Conservation (phyloP, 208 protist genomes). For the Wallacemonas sp. region DNA sequence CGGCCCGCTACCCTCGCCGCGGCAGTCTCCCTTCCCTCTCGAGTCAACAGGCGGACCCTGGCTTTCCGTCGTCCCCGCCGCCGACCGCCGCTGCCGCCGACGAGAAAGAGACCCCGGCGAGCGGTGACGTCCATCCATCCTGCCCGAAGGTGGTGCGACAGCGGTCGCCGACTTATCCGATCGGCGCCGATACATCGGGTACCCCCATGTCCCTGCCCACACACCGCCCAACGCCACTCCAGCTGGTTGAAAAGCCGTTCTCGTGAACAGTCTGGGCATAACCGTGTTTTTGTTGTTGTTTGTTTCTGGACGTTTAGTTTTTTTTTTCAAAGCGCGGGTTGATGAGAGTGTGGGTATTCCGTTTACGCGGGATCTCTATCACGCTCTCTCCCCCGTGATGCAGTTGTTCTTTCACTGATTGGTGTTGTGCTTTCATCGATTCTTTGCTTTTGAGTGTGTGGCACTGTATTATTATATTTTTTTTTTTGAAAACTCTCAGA, state of each 20-base stretch:
- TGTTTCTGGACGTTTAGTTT: no score
- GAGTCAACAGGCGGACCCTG: not conserved
- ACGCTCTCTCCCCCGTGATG: no score
- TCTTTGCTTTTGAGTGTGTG: no score
- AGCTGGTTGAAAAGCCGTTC: not conserved
- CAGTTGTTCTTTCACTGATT: no score
- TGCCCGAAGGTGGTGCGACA: not conserved
- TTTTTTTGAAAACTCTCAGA: no score
- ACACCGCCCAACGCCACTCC: not conserved
- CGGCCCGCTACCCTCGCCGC: not conserved
- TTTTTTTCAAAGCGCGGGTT: no score
- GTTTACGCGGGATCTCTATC: no score
- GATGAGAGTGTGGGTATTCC: no score
- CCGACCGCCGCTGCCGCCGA: not conserved
- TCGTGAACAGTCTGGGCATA: not conserved
- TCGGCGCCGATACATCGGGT: not conserved
- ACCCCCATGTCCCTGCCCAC: not conserved
- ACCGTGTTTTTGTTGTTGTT: not conserved
- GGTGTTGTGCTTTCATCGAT: no score
- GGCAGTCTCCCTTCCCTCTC: constrained; percentile 2
- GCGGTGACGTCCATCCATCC: not conserved
- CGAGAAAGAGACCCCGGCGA: not conserved
- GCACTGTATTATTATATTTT: no score
- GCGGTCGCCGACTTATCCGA: not conserved
- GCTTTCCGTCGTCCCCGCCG: not conserved